Conservation (phyloP, 352 stramenopile genomes). For the Sclerospora graminicola region DNA sequence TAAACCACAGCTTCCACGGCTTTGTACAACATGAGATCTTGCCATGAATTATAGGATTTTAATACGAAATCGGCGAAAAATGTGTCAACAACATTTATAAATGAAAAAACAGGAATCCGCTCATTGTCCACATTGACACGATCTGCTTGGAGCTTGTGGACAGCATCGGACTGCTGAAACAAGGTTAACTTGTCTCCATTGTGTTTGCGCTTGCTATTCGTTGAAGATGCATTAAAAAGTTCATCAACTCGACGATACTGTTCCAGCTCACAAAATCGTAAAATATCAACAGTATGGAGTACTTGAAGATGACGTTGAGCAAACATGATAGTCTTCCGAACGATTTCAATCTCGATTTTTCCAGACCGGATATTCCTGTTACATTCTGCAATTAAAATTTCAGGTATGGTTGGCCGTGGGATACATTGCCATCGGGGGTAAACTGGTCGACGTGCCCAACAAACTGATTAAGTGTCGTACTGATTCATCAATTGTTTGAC, state of each 20-base stretch:
- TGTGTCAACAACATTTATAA: slow-evolving; percentile 48
- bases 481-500: slow-evolving; percentile 13
- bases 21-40: slow-evolving; percentile 6
- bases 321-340: slow-evolving; percentile 30
- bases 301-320: slow-evolving; percentile 40
- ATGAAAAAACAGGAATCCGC: slow-evolving; percentile 57
- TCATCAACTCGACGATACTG: slow-evolving; percentile 45
- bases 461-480: slow-evolving; percentile 5
- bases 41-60: slow-evolving; percentile 8
- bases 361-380: slow-evolving; percentile 3
- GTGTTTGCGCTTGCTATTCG: slow-evolving; percentile 9
- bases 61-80: slow-evolving; percentile 30
- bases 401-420: slow-evolving; percentile 37
- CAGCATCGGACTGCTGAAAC: slow-evolving; percentile 76
- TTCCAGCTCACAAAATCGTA: slow-evolving; percentile 63
- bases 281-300: slow-evolving; percentile 48
- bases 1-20: slow-evolving; percentile 33
- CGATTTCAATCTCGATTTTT: slow-evolving; percentile 15
- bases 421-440: slow-evolving; percentile 32
- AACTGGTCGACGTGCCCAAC: slow-evolving; percentile 8
- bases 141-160: slow-evolving; percentile 66
- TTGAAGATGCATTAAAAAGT: slow-evolving; percentile 15
- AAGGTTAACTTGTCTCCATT: slow-evolving; percentile 35
- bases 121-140: slow-evolving; percentile 63
- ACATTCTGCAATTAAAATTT: slow-evolving; percentile 16